phyloP scores from a whole-genome alignment of 2,329 filamentous ascomycete species.

The Diaporthe nobilis region DNA sequence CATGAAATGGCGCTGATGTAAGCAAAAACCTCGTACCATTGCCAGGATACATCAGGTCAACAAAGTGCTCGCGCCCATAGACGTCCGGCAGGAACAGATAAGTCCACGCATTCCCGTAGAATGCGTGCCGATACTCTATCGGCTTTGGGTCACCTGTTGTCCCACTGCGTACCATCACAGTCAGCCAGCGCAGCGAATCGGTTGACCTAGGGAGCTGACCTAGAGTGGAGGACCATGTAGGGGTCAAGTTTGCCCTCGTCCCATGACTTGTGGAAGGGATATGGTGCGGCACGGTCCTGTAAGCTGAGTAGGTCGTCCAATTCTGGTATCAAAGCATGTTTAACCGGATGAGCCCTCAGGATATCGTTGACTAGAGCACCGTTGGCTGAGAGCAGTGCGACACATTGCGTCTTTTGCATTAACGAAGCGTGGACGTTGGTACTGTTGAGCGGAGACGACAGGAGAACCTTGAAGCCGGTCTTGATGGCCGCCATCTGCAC shows the following conservation, averaged over 20 bases:
- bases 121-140: constrained; percentile 27
- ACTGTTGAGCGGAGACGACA: constrained; percentile 45
- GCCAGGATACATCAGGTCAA: constrained; percentile 36
- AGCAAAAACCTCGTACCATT: constrained; percentile 39
- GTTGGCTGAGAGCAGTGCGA: constrained; percentile 40
- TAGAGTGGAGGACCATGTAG: constrained; percentile 43
- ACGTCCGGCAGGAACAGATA: constrained; percentile 28
- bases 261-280: constrained; percentile 43
- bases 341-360: constrained; percentile 23
- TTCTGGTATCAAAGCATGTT: constrained; percentile 39
- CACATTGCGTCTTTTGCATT: constrained; percentile 42
- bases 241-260: constrained; percentile 42
- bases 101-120: constrained; percentile 31
- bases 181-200: background rate
- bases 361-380: constrained; percentile 42
- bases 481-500: constrained; percentile 44
- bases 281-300: constrained; percentile 36
- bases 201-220: background rate
- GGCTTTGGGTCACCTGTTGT: constrained; percentile 45
- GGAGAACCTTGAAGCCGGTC: constrained; percentile 44
- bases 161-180: constrained; percentile 35
- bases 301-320: constrained; percentile 41
- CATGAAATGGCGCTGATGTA: constrained; percentile 44
- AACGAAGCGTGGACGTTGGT: constrained; percentile 41
- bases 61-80: constrained; percentile 25